These are phyloP conservation scores for Rhodotorula babjevae DNA, from an alignment of 768 basidiomycete genomes.

Conservation along the genomic window DNA sequence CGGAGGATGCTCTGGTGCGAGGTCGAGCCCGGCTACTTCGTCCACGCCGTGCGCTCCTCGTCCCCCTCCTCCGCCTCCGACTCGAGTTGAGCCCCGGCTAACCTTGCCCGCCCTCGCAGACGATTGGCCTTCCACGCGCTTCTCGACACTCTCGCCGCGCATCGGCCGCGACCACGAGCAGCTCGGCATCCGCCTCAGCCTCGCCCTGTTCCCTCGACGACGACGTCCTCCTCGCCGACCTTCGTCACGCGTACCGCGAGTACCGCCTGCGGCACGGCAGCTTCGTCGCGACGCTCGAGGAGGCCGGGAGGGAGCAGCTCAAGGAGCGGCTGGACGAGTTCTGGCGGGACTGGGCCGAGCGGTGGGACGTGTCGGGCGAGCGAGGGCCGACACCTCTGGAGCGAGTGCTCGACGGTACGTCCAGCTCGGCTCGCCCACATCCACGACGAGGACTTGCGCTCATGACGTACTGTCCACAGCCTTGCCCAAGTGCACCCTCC, in stretches of 20 bases:
- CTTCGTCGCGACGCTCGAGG: background rate
- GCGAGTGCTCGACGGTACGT: slow-evolving; percentile 8
- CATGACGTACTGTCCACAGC: background rate
- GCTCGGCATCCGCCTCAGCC: background rate
- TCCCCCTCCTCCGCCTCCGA: background rate
- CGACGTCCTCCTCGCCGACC: slow-evolving; percentile 12
- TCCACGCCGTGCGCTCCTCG: slow-evolving; percentile 22
- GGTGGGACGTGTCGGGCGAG: slow-evolving; percentile 2
- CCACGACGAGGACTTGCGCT: too few relatives aligned
- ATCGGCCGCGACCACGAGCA: slow-evolving; percentile 3
- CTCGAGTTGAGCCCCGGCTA: background rate
- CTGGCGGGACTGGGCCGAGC: slow-evolving; percentile 15
- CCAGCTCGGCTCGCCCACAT: too few relatives aligned
- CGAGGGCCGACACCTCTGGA: background rate
- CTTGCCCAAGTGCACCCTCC: slow-evolving; percentile 1
- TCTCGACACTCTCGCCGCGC: slow-evolving; percentile 3
- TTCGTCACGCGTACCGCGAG: slow-evolving; percentile 1
- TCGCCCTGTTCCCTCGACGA: slow-evolving; percentile 1
- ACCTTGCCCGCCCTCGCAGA: background rate
- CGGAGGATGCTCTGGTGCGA: slow-evolving; percentile 36
- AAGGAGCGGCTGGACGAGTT: background rate
- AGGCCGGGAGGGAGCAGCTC: background rate
- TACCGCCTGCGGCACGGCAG: slow-evolving; percentile 17
- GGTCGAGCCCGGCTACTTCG: slow-evolving; percentile 21
- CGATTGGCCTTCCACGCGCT: slow-evolving; percentile 4